Conservation (phyloP, 345 rosid genomes). For the Nasturtium officinale region DNA sequence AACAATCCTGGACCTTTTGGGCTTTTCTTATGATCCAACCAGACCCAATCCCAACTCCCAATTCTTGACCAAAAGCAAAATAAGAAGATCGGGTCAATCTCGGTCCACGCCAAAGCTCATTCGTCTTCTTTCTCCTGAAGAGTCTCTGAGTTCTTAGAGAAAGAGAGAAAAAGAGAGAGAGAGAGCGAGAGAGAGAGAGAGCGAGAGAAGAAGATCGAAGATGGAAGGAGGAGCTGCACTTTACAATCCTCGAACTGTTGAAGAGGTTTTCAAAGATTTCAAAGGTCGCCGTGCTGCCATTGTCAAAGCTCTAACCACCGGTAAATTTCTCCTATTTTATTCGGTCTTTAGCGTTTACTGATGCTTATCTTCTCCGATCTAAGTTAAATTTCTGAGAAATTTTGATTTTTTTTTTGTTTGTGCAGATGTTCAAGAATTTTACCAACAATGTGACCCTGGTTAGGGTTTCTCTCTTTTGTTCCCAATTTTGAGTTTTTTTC, state of each 20-base stretch:
- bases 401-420: not conserved
- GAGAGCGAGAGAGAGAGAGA: too few species aligned
- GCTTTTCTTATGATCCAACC: not conserved
- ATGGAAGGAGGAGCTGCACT: conserved; percentile 58
- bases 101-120: not conserved
- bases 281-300: conserved; percentile 79
- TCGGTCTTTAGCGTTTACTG: not conserved
- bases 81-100: conserved; percentile 1
- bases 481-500: not conserved
- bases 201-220: conserved; percentile 7
- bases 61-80: not conserved
- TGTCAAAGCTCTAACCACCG: conserved; percentile 72
- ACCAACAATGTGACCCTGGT: conserved; percentile 88
- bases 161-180: not conserved
- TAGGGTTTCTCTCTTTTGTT: conserved; percentile 44
- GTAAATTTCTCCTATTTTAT: conserved; percentile 32
- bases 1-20: not conserved
- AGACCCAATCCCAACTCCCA: not conserved
- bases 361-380: conserved; percentile 36
- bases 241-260: conserved; percentile 70
- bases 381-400: not conserved
- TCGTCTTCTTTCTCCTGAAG: not conserved
- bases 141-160: not conserved
- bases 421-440: conserved; percentile 75
- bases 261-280: conserved; percentile 76